Conservation (phyloP, 2,329 filamentous ascomycete species). For the Sclerotinia glacialis region DNA sequence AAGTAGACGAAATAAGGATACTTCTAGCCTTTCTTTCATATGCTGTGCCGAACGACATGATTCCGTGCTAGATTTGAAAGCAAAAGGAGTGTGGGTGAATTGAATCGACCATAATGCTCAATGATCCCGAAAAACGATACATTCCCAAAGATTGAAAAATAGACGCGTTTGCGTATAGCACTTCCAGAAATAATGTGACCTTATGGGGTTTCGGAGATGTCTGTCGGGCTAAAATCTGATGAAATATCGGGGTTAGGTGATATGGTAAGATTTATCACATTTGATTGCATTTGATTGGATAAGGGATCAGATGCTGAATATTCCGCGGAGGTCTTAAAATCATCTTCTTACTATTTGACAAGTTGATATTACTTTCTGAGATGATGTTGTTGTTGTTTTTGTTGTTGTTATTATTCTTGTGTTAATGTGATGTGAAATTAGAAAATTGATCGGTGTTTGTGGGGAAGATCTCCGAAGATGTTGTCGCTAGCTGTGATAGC, state of each 20-base stretch:
- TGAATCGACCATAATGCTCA: slow-evolving; percentile 3
- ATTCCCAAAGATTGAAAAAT: background rate
- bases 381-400: background rate
- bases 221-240: slow-evolving; percentile 19
- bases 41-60: background rate
- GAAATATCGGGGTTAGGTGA: slow-evolving; percentile 17
- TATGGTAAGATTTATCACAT: slow-evolving; percentile 2
- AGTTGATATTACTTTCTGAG: background rate
- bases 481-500: background rate
- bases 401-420: background rate
- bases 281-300: background rate
- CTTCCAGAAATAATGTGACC: slow-evolving; percentile 6
- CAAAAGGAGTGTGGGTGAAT: background rate
- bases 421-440: background rate
- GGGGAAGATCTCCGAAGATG: slow-evolving; percentile 5
- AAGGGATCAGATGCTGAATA: background rate
- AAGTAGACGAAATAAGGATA: background rate
- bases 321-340: slow-evolving; percentile 7
- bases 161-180: slow-evolving; percentile 1
- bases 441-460: slow-evolving; percentile 7
- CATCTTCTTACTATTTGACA: no score
- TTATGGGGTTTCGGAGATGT: slow-evolving; percentile 21
- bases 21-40: slow-evolving; percentile 3
- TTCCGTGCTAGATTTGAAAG: slow-evolving; percentile 18
- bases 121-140: background rate